Conservation (phyloP, 2,329 filamentous ascomycete genomes). For the Chrysosporium queenslandicum region DNA sequence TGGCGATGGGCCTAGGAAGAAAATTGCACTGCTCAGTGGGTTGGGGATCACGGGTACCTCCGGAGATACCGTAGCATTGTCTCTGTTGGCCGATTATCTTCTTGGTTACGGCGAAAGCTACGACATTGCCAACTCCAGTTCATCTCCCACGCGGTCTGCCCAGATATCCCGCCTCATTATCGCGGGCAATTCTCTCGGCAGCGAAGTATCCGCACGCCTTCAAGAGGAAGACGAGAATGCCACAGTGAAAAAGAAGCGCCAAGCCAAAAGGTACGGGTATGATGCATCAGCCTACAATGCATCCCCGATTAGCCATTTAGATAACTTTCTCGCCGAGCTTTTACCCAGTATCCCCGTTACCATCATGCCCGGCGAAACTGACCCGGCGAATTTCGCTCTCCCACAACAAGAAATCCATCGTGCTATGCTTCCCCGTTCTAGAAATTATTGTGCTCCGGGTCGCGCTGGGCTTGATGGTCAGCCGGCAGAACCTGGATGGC, state of each 20-base stretch:
- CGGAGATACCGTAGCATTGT: conserved; percentile 63
- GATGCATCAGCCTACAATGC: conserved; percentile 83
- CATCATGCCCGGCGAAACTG: conserved; percentile 68
- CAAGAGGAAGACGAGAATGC: conserved; percentile 29
- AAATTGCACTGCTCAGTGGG: conserved; percentile 82
- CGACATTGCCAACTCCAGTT: conserved; percentile 45
- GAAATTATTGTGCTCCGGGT: conserved; percentile 49
- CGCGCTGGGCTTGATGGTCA: conserved; percentile 25
- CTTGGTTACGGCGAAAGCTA: conserved; percentile 60
- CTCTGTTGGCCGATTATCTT: conserved; percentile 75
- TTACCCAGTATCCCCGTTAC: conserved; percentile 83
- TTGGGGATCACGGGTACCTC: conserved; percentile 70
- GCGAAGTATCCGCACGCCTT: conserved; percentile 27
- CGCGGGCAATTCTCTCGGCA: conserved; percentile 73
- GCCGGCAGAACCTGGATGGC: conserved; percentile 53
- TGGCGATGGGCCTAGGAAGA: conserved; percentile 46
- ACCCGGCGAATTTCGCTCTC: conserved; percentile 80
- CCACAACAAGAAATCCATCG: conserved; percentile 90
- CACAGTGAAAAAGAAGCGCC: conserved; percentile 36
- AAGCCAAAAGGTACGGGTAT: conserved; percentile 82
- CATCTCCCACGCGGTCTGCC: conserved; percentile 28
- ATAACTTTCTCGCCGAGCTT: conserved; percentile 69
- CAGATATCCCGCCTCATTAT: conserved; percentile 78
- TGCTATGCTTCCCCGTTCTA: conserved; percentile 73
- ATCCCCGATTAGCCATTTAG: conserved; percentile 69